A percentile compares a stretch with the other conserved stretches of the same genome.
These are phyloP conservation scores for Rhamnella rubrinervis DNA, from an alignment of 331 rosid species.

Conservation along the genomic window DNA sequence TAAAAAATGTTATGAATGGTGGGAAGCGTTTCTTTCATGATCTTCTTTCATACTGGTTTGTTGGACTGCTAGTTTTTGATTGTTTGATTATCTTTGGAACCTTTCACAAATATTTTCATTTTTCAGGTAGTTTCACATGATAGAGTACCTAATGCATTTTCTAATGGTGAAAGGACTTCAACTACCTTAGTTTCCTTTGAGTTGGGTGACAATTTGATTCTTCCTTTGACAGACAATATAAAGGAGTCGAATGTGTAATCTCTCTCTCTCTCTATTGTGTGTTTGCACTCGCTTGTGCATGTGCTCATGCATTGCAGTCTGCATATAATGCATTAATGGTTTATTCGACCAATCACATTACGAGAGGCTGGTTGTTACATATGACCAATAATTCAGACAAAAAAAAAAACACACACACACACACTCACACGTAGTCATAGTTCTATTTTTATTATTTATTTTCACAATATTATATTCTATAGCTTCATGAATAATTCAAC, in stretches of 20 bases:
- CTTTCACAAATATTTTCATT: constrained; percentile 19
- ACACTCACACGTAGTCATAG: not conserved
- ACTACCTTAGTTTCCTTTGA: constrained; percentile 37
- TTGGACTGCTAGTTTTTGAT: constrained; percentile 6
- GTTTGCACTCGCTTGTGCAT: constrained; percentile 11
- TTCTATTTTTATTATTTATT: not conserved
- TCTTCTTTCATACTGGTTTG: not conserved
- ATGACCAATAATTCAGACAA: not conserved
- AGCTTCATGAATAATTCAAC: constrained; percentile 30
- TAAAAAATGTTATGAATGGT: not conserved
- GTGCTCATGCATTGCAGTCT: constrained; percentile 3
- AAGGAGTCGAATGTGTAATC: constrained; percentile 55
- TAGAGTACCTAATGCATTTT: constrained; percentile 34
- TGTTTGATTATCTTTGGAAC: constrained; percentile 11
- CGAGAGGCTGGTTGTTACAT: not conserved
- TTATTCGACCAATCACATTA: not conserved
- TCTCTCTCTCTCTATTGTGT: constrained; percentile 23
- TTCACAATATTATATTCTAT: constrained; percentile 16
- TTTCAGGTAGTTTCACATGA: constrained; percentile 54
- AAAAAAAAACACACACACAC: not conserved
- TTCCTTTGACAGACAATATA: constrained; percentile 36
- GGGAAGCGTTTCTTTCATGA: not conserved
- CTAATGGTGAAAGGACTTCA: constrained; percentile 37
- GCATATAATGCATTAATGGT: constrained; percentile 1
- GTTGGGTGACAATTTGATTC: constrained; percentile 36